These are phyloP conservation scores for Solanum hybrid DNA, from an alignment of 305 asterid species.

Conservation along the genomic window DNA sequence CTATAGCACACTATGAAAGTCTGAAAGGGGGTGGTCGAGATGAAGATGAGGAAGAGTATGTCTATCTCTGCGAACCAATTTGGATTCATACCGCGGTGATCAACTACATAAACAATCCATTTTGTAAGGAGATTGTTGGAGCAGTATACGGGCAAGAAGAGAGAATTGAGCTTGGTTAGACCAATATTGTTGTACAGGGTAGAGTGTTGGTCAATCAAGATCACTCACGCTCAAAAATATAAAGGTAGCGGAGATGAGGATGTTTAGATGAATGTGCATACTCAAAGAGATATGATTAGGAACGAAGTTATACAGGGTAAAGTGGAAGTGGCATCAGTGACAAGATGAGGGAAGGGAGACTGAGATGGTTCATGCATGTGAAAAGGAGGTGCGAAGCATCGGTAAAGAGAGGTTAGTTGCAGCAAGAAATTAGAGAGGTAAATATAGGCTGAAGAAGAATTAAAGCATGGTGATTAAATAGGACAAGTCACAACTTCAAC, in stretches of 20 bases:
- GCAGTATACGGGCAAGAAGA: not conserved
- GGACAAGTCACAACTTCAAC: not conserved
- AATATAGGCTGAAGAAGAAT: not conserved
- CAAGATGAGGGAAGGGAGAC: not conserved
- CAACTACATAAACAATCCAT: not conserved
- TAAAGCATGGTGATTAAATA: not conserved
- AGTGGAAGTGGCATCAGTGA: not conserved
- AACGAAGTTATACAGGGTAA: not conserved
- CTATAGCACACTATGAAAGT: not conserved
- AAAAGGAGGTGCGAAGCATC: not conserved
- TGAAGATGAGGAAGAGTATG: not conserved
- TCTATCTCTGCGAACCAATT: not conserved
- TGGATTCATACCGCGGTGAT: not conserved
- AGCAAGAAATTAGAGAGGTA: not conserved
- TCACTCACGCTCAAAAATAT: not conserved
- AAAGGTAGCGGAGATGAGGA: not conserved
- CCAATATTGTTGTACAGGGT: not conserved
- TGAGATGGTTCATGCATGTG: not conserved
- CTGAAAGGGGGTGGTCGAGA: not conserved
- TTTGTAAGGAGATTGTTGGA: not conserved
- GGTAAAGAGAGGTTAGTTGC: not conserved
- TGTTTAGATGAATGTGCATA: not conserved
- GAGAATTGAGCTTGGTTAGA: not conserved
- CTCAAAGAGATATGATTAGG: not conserved
- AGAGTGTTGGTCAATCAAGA: not conserved